Conservation (phyloP, 306 rosid genomes). For the Fagus crenata region DNA sequence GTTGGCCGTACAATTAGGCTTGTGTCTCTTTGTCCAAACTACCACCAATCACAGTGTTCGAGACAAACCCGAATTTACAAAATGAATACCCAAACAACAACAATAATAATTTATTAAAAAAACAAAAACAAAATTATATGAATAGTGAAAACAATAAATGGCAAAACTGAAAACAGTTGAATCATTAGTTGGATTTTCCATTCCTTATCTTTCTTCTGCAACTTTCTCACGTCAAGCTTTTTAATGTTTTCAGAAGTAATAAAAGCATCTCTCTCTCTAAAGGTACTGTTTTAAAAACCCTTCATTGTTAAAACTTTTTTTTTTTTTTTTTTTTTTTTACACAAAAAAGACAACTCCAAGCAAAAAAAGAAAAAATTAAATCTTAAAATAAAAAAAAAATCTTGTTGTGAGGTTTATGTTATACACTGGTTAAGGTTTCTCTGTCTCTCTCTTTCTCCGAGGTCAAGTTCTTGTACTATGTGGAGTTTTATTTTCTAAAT, state of each 20-base stretch:
- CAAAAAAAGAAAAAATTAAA: no score
- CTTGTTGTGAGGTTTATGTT: background rate
- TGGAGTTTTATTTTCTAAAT: background rate
- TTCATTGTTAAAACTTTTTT: background rate
- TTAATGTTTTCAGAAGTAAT: background rate
- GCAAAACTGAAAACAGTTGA: background rate
- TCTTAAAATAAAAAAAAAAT: no score
- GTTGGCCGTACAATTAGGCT: conserved; percentile 42
- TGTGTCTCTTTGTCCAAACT: conserved; percentile 26
- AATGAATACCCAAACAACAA: conserved; percentile 11
- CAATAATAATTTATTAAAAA: no score
- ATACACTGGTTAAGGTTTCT: conserved; percentile 18
- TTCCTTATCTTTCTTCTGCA: background rate
- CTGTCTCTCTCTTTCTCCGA: conserved; percentile 6
- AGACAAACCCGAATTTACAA: conserved; percentile 14
- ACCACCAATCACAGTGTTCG: conserved; percentile 27
- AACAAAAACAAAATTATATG: background rate
- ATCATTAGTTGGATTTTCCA: background rate
- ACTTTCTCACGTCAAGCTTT: conserved; percentile 8
- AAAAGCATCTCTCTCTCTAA: background rate
- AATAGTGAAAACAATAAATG: background rate
- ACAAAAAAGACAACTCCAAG: conserved; percentile 9
- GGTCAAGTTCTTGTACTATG: conserved; percentile 23
- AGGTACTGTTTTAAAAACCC: conserved; percentile 11
- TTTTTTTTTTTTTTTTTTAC: background rate